These are phyloP conservation scores for Delonix regia DNA, from an alignment of 306 rosid genomes.

Conservation along the genomic window DNA sequence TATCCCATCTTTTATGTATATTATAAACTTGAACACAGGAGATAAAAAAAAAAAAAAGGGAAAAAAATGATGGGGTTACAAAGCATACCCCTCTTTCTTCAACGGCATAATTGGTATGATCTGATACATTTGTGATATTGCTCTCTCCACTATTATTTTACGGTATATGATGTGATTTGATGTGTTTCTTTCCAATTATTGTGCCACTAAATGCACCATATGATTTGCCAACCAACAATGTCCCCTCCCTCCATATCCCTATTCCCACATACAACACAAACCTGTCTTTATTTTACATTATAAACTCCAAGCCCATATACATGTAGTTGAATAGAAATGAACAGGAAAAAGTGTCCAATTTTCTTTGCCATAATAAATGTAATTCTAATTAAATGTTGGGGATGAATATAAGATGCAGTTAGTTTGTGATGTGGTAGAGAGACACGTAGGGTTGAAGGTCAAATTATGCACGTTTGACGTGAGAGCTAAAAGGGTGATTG, in stretches of 20 bases:
- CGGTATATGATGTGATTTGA: slow-evolving; percentile 52
- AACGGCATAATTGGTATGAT: slow-evolving; percentile 34
- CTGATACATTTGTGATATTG: slow-evolving; percentile 2
- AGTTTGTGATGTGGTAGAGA: background rate
- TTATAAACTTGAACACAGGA: background rate
- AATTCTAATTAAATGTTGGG: too few relatives aligned
- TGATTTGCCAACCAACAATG: slow-evolving; percentile 29
- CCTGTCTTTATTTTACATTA: background rate
- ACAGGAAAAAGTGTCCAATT: background rate
- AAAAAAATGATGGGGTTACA: background rate
- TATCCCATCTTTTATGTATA: too few relatives aligned
- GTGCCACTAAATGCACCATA: slow-evolving; percentile 40
- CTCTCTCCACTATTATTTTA: slow-evolving; percentile 36
- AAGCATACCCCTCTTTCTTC: background rate
- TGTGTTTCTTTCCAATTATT: slow-evolving; percentile 47
- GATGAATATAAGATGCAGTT: background rate
- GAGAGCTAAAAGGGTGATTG: background rate
- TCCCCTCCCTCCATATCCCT: slow-evolving; percentile 21
- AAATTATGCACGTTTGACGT: background rate
- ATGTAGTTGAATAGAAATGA: background rate
- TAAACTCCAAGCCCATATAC: background rate
- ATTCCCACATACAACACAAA: background rate
- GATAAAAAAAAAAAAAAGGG: background rate
- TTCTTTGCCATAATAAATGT: background rate
- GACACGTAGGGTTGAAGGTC: background rate